A percentile compares a stretch with the other conserved stretches of the same genome.
These are phyloP conservation scores for Paramecium sonneborni DNA, from an alignment of 73 alveolate genomes.

Conservation along the genomic window DNA sequence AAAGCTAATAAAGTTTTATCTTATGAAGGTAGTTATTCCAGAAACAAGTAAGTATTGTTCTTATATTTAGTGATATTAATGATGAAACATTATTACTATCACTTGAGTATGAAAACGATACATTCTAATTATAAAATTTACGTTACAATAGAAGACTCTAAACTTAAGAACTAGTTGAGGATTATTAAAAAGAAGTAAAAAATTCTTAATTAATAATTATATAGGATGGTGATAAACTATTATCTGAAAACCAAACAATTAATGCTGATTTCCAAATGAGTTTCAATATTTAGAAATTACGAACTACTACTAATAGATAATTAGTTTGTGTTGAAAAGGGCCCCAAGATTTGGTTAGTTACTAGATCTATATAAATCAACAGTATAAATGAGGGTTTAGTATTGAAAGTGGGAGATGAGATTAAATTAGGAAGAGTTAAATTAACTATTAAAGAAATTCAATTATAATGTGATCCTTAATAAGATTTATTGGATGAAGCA, in stretches of 20 bases:
- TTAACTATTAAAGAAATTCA: constrained; percentile 67
- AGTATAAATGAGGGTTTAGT: constrained; percentile 50
- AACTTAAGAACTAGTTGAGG: background rate
- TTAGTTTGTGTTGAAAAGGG: background rate
- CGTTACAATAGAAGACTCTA: background rate
- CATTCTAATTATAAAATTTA: background rate
- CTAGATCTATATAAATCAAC: background rate
- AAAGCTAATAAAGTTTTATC: background rate
- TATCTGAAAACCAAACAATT: background rate
- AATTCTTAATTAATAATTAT: too few relatives aligned
- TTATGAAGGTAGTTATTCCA: background rate
- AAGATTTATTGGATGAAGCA: background rate
- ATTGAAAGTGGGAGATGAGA: constrained; percentile 65
- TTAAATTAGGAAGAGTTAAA: constrained; percentile 75
- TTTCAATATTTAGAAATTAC: background rate
- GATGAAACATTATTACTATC: background rate
- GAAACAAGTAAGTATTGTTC: background rate
- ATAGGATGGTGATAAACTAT: background rate
- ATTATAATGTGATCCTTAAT: constrained; percentile 11
- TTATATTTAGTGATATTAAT: background rate
- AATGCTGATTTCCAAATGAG: background rate
- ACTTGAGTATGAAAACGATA: background rate
- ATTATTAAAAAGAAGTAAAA: background rate
- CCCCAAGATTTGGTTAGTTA: constrained; percentile 22
- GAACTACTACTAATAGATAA: background rate